Evolutionary conservation across 164 flowering plant genomes (phyloP).

Genomic region (Dillenia suffruticosa): DNA sequence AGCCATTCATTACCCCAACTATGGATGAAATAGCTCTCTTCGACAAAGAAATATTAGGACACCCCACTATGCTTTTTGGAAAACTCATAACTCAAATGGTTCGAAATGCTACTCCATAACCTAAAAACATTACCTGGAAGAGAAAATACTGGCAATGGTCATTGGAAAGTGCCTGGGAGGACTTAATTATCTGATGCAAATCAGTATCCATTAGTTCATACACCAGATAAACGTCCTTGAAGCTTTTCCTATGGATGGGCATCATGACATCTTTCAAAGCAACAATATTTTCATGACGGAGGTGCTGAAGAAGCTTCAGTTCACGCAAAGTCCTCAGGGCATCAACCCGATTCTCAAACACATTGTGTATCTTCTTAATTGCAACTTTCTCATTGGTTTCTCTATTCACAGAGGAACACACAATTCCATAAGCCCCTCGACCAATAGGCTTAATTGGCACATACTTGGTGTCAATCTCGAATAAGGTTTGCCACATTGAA

Average conservation of each 20-base stretch:
- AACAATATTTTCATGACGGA: slow-evolving; percentile 84
- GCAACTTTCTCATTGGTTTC: slow-evolving; percentile 93
- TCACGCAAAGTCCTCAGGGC: slow-evolving; percentile 88
- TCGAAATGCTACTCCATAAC: no score
- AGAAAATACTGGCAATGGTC: slow-evolving; percentile 92
- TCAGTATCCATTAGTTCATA: slow-evolving; percentile 98
- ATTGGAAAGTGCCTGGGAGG: slow-evolving; percentile 75
- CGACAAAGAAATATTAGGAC: no score
- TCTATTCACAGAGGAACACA: slow-evolving; percentile 81
- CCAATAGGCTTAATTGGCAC: slow-evolving; percentile 93
- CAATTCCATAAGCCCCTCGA: slow-evolving; percentile 92
- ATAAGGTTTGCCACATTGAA: slow-evolving; percentile 88
- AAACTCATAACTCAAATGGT: no score
- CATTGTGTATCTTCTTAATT: slow-evolving; percentile 84
- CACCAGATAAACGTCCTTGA: slow-evolving; percentile 89
- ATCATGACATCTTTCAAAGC: slow-evolving; percentile 86
- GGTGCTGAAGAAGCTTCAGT: slow-evolving; percentile 78
- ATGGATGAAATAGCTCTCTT: no score
- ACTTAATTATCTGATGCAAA: slow-evolving; percentile 89
- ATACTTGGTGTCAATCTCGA: slow-evolving; percentile 88
- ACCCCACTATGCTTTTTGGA: no score
- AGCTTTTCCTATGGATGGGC: slow-evolving; percentile 64
- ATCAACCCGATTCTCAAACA: slow-evolving; percentile 79
- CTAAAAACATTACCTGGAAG: slow-evolving; percentile 56
- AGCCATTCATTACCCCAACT: no score